These are phyloP conservation scores for Herpotrichia juniperi DNA, from an alignment of 2,329 filamentous ascomycete genomes.

Conservation along the genomic window DNA sequence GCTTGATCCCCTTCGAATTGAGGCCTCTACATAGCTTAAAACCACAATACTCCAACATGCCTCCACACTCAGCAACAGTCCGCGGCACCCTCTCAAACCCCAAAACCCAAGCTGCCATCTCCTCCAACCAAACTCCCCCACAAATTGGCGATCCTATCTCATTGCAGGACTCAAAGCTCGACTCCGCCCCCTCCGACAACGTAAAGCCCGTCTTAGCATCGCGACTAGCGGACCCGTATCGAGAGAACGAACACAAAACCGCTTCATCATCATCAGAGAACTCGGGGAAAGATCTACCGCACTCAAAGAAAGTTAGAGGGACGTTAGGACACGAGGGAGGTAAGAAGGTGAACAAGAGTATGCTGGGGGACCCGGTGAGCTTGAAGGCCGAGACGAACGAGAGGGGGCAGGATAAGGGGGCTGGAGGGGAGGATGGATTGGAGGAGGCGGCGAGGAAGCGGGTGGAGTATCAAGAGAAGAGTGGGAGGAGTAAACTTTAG, in stretches of 20 bases:
- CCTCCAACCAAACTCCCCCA: slow-evolving; percentile 16
- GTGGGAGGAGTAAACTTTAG: slow-evolving; percentile 5
- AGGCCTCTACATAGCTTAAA: not conserved
- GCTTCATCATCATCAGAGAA: not conserved
- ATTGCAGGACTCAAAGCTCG: slow-evolving; percentile 22
- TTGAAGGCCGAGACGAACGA: slow-evolving; percentile 36
- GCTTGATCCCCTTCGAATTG: not conserved
- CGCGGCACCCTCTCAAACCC: slow-evolving; percentile 39
- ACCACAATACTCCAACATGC: not conserved
- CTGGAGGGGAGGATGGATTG: slow-evolving; percentile 20
- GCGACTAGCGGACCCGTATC: slow-evolving; percentile 7
- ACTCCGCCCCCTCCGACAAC: slow-evolving; percentile 11
- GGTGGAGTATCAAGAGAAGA: slow-evolving; percentile 1
- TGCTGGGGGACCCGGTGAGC: slow-evolving; percentile 36
- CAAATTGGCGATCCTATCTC: slow-evolving; percentile 33
- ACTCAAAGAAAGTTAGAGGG: slow-evolving; percentile 32
- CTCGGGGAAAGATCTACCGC: slow-evolving; percentile 16
- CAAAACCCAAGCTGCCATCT: slow-evolving; percentile 28
- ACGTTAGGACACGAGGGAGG: slow-evolving; percentile 28
- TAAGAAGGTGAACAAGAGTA: slow-evolving; percentile 28
- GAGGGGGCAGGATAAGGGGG: slow-evolving; percentile 25
- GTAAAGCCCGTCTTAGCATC: not conserved
- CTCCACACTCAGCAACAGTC: slow-evolving; percentile 33
- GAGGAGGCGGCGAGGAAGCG: slow-evolving; percentile 6
- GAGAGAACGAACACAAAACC: not conserved